Evolutionary conservation across 73 alveolate genomes (phyloP).

Genomic region (Paraurostyla sp.): DNA sequence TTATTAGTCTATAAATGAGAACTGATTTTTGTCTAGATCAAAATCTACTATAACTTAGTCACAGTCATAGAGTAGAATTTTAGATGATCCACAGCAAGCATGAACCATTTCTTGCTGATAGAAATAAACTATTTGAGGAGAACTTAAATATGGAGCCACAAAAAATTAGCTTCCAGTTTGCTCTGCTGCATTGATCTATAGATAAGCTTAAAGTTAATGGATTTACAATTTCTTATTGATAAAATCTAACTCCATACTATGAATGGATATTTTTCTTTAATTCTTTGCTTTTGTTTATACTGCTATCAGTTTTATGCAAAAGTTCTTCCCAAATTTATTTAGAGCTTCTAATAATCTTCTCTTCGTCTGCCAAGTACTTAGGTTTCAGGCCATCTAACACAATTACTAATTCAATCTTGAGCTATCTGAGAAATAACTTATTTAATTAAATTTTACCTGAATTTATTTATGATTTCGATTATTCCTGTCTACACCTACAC

Average conservation of each 20-base stretch:
- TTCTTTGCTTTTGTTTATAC: not conserved
- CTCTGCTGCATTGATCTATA: slow-evolving; percentile 28
- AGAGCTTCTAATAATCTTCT: not conserved
- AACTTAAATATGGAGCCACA: slow-evolving; percentile 46
- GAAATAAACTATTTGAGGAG: slow-evolving; percentile 51
- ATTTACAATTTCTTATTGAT: slow-evolving; percentile 39
- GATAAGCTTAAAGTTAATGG: not conserved
- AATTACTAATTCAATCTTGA: not conserved
- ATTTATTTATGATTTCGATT: not conserved
- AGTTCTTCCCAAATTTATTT: not conserved
- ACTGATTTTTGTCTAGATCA: not conserved
- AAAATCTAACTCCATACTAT: slow-evolving; percentile 19
- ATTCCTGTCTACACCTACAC: not conserved
- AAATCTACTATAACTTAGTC: slow-evolving; percentile 54
- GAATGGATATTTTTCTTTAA: not conserved
- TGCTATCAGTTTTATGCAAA: not conserved
- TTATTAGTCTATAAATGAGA: slow-evolving; percentile 16
- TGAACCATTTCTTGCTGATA: not conserved
- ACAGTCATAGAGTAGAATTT: slow-evolving; percentile 20
- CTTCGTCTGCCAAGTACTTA: not conserved
- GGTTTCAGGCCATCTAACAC: slow-evolving; percentile 35
- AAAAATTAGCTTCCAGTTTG: not conserved
- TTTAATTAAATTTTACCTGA: not conserved
- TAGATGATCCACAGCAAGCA: slow-evolving; percentile 39
- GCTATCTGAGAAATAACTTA: not conserved